Evolutionary conservation across 495 filamentous ascomycete species (phyloP), one percentile per base, ranked within the genome.

Genomic region (Cryomyces antarcticus): DNA sequence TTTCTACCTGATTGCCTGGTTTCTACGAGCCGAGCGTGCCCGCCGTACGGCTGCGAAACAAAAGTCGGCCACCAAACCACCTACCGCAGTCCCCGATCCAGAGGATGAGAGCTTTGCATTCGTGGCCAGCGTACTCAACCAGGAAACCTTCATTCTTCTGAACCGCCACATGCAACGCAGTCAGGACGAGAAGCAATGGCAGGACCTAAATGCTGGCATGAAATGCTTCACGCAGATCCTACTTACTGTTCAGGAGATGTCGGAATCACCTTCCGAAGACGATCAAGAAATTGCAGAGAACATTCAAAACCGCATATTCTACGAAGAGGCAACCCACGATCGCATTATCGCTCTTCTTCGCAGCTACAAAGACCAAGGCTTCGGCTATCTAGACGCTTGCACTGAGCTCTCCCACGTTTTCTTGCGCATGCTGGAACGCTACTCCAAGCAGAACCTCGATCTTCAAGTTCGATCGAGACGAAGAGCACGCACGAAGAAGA

Each of bases 271-370:
- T 0, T 67, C 83, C 27, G 88, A 95, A 47, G 92, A 96, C 7
- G 84, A 99, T 51, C 82, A 92, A 58, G 92, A 96, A 47, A 95
- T 99, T 51, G 92, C 92, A 4, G 88, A 99, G 52, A 99, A 97
- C 48, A 94, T 93, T 34, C 78, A 93, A 41, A 89, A 80, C 52
- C 82, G 92, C 29, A 83, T 99, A 1, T 99, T 99, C 57, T 96
- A 99, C 62, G 92, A 99, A 59, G 86, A 96, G 52, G 77, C 79
- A 0, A 95, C 86, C 0, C 82, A 96, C 52, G 88, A 96, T 47
- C 67, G 82, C 5, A 71, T 96, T 17, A 65, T 89, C 27, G 68
- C 74, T 37, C 81, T 94, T 30, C 64, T 83, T 0, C 68, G 82
- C 48, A 73, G 72, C 12, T 96, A 87, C 58, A 94, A 88, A 49